Evolutionary conservation across 192 early-diverging fungal genomes (phyloP).

Genomic region (Pilobolus umbonatus): DNA sequence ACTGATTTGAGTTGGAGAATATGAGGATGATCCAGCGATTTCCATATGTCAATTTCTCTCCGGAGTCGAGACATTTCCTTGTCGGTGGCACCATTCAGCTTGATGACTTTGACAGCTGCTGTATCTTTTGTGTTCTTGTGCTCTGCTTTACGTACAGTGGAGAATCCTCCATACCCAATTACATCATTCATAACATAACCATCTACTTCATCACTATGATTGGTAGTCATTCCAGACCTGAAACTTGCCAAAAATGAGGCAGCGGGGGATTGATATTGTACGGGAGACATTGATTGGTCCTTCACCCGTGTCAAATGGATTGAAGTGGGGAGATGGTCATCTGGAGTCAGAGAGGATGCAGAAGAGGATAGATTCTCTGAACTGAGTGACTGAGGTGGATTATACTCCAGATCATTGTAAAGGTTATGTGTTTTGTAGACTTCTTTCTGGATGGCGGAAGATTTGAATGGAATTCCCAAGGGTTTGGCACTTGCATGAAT

Average conservation of each 20-base stretch:
- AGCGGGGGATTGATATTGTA: constrained; percentile 29
- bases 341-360: too few relatives aligned
- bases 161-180: constrained; percentile 75
- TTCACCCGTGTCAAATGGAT: too few relatives aligned
- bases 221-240: constrained; percentile 27
- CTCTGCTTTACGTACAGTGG: constrained; percentile 63
- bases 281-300: too few relatives aligned
- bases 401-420: too few relatives aligned
- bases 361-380: too few relatives aligned
- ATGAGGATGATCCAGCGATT: constrained; percentile 59
- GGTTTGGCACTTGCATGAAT: too few relatives aligned
- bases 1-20: constrained; percentile 58
- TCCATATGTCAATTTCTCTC: constrained; percentile 67
- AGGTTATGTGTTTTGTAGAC: too few relatives aligned
- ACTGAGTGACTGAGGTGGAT: too few relatives aligned
- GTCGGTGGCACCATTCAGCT: constrained; percentile 20
- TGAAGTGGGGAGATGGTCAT: too few relatives aligned
- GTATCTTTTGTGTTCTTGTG: constrained; percentile 36
- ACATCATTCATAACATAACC: constrained; percentile 62
- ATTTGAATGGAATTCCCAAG: too few relatives aligned
- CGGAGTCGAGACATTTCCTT: constrained; percentile 40
- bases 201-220: constrained; percentile 67
- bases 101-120: constrained; percentile 71
- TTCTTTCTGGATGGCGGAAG: too few relatives aligned
- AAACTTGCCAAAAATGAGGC: constrained; percentile 38